Conservation (phyloP, 495 filamentous ascomycete genomes). For the Pseudevernia furfuracea region DNA sequence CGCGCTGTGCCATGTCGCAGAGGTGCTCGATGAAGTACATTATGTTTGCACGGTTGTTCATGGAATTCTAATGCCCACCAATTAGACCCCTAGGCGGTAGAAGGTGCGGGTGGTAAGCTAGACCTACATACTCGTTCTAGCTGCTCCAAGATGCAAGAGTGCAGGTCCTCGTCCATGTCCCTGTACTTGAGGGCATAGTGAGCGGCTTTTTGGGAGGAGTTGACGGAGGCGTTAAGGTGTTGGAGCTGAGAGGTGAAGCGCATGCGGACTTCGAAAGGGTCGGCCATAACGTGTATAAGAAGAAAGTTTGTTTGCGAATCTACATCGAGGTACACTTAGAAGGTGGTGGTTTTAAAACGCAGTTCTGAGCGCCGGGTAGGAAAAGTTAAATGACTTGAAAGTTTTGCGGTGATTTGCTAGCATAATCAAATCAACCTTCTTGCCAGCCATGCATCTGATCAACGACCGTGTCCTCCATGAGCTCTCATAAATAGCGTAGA, state of each 20-base stretch:
- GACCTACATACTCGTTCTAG: constrained; percentile 58
- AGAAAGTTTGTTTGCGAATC: neutral
- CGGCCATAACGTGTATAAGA: constrained; percentile 52
- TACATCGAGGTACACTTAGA: too few relatives aligned
- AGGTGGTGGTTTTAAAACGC: too few relatives aligned
- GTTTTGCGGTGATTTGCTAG: neutral
- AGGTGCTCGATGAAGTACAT: constrained; percentile 98
- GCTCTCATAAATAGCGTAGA: too few relatives aligned
- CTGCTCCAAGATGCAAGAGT: constrained; percentile 94
- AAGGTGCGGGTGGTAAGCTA: neutral
- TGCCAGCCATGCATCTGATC: too few relatives aligned
- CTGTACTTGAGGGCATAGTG: constrained; percentile 88
- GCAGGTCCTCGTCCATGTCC: constrained; percentile 92
- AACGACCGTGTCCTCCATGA: too few relatives aligned
- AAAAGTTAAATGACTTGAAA: neutral
- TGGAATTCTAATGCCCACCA: constrained; percentile 54
- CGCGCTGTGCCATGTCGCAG: constrained; percentile 73
- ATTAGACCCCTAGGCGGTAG: neutral
- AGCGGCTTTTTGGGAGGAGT: constrained; percentile 83
- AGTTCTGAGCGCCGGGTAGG: neutral
- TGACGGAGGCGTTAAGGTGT: constrained; percentile 79
- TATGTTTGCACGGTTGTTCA: constrained; percentile 97
- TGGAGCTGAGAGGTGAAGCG: constrained; percentile 85
- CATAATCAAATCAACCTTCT: too few relatives aligned
- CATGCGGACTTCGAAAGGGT: constrained; percentile 98